Evolutionary conservation across 2,329 filamentous ascomycete genomes (phyloP).

Genomic region (Trichoderma sp.): DNA sequence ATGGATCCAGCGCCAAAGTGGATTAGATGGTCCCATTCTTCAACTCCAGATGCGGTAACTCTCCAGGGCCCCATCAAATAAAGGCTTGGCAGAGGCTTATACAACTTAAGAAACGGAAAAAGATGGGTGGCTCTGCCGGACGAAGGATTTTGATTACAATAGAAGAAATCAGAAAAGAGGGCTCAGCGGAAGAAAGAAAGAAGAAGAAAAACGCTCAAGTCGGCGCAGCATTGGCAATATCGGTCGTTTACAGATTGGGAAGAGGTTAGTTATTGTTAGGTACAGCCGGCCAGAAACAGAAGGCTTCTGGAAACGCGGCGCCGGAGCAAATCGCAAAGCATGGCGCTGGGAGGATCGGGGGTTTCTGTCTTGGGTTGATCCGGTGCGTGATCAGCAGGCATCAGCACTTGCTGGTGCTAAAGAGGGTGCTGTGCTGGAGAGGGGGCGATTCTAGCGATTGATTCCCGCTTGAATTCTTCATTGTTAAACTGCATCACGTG

Average conservation of each 20-base stretch:
- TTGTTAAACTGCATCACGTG: neutral
- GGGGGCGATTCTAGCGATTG: neutral
- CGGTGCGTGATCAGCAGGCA: slow-evolving; percentile 11
- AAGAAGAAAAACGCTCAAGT: neutral
- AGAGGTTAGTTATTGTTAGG: neutral
- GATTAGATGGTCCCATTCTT: neutral
- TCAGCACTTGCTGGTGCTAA: slow-evolving; percentile 12
- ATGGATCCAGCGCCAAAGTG: neutral
- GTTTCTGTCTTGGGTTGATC: slow-evolving; percentile 21
- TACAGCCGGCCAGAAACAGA: neutral
- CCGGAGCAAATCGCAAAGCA: slow-evolving; percentile 15
- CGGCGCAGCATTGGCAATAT: neutral
- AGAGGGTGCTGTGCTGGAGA: neutral
- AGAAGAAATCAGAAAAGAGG: neutral
- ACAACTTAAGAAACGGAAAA: neutral
- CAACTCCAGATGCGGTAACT: neutral
- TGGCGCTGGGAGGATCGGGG: slow-evolving; percentile 12
- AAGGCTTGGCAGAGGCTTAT: neutral
- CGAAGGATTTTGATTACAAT: neutral
- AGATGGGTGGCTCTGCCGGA: slow-evolving; percentile 1
- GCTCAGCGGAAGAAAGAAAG: neutral
- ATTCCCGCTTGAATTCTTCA: neutral
- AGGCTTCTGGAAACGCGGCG: slow-evolving; percentile 21
- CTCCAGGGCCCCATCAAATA: neutral
- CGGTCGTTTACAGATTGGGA: neutral